phyloP scores from a whole-genome alignment of 441 rosid genomes.

The Erodium trifolium region DNA sequence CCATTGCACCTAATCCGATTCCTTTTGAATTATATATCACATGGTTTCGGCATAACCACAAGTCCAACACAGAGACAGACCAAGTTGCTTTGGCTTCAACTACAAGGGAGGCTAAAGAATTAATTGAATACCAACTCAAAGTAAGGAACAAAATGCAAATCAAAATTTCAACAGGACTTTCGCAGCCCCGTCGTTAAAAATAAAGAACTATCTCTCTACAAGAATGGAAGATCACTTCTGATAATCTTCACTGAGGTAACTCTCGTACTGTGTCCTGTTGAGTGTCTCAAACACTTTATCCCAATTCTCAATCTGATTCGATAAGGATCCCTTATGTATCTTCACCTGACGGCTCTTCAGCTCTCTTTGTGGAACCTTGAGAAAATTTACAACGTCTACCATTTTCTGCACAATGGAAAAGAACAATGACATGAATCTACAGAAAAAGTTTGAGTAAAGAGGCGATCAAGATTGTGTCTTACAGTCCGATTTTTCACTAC shows the following conservation, averaged over 20 bases:
- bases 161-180: constrained; percentile 38
- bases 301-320: constrained; percentile 64
- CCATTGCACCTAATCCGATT: too few relatives aligned
- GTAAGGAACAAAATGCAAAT: constrained; percentile 13
- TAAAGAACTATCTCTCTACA: constrained; percentile 14
- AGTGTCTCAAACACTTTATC: constrained; percentile 49
- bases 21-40: too few relatives aligned
- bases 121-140: constrained; percentile 30
- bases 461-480: constrained; percentile 17
- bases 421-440: neutral
- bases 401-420: constrained; percentile 44
- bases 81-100: too few relatives aligned
- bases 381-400: constrained; percentile 65
- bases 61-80: too few relatives aligned
- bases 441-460: too few relatives aligned
- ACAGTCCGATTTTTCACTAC: constrained; percentile 71
- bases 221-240: constrained; percentile 30
- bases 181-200: constrained; percentile 15
- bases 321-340: constrained; percentile 73
- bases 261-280: constrained; percentile 58
- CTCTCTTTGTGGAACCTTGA: constrained; percentile 55
- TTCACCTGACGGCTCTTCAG: constrained; percentile 83
- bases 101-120: constrained; percentile 24
- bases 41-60: too few relatives aligned
- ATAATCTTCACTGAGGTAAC: constrained; percentile 45